phyloP scores from a whole-genome alignment of 805 yeast genomes.

The Metschnikowia matae region DNA sequence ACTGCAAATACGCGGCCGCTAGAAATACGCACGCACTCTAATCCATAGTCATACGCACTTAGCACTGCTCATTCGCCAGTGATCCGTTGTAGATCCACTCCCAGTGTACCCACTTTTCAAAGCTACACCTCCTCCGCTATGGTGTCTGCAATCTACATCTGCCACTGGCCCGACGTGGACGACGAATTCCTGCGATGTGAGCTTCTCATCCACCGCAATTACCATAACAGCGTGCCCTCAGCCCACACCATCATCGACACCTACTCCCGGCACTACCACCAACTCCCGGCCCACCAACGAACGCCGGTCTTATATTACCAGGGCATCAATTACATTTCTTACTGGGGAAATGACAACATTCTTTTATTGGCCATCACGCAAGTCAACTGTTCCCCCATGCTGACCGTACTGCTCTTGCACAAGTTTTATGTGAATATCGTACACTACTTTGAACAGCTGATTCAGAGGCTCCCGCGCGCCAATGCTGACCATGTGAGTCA shows the following conservation, averaged over 20 bases:
- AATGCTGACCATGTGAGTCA: neutral
- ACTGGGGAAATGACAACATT: constrained; percentile 44
- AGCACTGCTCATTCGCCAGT: too few relatives aligned
- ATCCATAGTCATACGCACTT: too few relatives aligned
- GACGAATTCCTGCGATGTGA: constrained; percentile 24
- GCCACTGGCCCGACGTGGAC: constrained; percentile 32
- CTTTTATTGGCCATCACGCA: constrained; percentile 39
- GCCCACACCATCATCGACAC: constrained; percentile 20
- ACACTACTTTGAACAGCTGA: constrained; percentile 23
- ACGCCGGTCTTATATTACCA: constrained; percentile 44
- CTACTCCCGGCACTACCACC: constrained; percentile 24
- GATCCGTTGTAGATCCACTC: neutral
- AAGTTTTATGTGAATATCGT: constrained; percentile 27
- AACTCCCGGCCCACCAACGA: constrained; percentile 9
- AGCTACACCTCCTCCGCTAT: constrained; percentile 12
- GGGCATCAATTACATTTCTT: constrained; percentile 54
- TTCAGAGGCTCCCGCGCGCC: neutral
- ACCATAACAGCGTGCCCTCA: constrained; percentile 29
- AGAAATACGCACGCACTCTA: too few relatives aligned
- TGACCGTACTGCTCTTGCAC: constrained; percentile 52
- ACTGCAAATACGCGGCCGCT: neutral
- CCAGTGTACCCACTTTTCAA: neutral
- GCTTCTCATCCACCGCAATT: constrained; percentile 32
- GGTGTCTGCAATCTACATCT: constrained; percentile 38
- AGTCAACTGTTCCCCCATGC: constrained; percentile 54